These are phyloP conservation scores for Alnus rubra DNA, from an alignment of 306 rosid species.

Conservation along the genomic window DNA sequence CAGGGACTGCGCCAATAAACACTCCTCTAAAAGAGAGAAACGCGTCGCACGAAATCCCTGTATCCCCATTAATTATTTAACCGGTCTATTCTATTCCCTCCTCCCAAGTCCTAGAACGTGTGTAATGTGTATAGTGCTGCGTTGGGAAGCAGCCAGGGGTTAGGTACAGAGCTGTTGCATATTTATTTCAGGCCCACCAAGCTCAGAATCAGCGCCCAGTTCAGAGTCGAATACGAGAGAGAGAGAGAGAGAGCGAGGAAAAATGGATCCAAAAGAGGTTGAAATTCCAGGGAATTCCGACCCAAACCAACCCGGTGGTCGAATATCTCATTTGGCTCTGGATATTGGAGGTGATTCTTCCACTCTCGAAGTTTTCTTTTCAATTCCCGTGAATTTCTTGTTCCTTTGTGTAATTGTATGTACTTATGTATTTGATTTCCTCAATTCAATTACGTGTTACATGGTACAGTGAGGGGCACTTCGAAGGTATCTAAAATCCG, in stretches of 20 bases:
- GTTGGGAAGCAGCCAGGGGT: background rate
- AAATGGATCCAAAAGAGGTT: conserved; percentile 50
- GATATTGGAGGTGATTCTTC: conserved; percentile 76
- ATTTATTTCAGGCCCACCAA: background rate
- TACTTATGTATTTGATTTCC: background rate
- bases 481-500: background rate
- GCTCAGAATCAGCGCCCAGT: background rate
- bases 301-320: conserved; percentile 30
- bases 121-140: background rate
- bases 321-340: conserved; percentile 71
- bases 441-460: background rate
- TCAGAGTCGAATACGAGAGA: conserved; percentile 1
- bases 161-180: background rate
- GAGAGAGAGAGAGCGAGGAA: background rate
- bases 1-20: too few relatives aligned
- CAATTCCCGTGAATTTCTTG: background rate
- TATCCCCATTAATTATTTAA: too few relatives aligned
- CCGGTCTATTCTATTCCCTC: background rate
- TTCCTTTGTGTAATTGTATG: background rate
- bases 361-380: background rate
- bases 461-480: background rate
- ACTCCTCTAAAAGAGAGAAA: too few relatives aligned
- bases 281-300: conserved; percentile 37
- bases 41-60: too few relatives aligned
- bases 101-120: background rate